These are phyloP conservation scores for Ophiostoma tasmaniense DNA, from an alignment of 2,329 filamentous ascomycete species.

Conservation along the genomic window DNA sequence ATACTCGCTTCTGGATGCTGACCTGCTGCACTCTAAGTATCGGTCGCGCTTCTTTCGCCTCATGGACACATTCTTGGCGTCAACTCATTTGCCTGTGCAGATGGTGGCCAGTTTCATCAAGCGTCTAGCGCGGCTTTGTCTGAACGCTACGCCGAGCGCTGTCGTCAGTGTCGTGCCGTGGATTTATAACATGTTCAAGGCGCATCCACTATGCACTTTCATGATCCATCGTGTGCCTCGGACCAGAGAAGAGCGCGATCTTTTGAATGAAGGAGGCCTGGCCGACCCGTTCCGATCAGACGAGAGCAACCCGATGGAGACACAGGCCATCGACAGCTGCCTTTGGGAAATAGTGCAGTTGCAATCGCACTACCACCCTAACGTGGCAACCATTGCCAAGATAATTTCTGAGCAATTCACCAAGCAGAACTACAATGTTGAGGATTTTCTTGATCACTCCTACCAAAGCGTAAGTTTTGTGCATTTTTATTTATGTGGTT, in stretches of 20 bases:
- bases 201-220: slow-evolving; percentile 84
- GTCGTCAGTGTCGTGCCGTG: slow-evolving; percentile 85
- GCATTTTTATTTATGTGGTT: not conserved
- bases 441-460: slow-evolving; percentile 93
- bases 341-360: slow-evolving; percentile 91
- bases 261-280: slow-evolving; percentile 48
- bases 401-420: slow-evolving; percentile 97
- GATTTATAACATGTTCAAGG: slow-evolving; percentile 89
- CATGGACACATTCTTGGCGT: slow-evolving; percentile 80
- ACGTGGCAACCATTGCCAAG: slow-evolving; percentile 86
- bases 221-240: slow-evolving; percentile 79
- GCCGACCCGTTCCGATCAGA: slow-evolving; percentile 68
- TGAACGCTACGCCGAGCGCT: slow-evolving; percentile 83
- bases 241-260: slow-evolving; percentile 45
- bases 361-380: slow-evolving; percentile 91
- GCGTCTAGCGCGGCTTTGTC: slow-evolving; percentile 69
- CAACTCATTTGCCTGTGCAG: slow-evolving; percentile 82
- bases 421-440: slow-evolving; percentile 87
- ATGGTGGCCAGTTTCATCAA: slow-evolving; percentile 96
- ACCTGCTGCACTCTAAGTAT: slow-evolving; percentile 87
- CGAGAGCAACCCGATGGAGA: slow-evolving; percentile 76
- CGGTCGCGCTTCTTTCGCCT: slow-evolving; percentile 88
- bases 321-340: slow-evolving; percentile 80
- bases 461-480: slow-evolving; percentile 60
- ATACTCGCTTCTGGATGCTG: slow-evolving; percentile 80